phyloP scores from a whole-genome alignment of 768 basidiomycete species.

The Ephemerocybe angulata region DNA sequence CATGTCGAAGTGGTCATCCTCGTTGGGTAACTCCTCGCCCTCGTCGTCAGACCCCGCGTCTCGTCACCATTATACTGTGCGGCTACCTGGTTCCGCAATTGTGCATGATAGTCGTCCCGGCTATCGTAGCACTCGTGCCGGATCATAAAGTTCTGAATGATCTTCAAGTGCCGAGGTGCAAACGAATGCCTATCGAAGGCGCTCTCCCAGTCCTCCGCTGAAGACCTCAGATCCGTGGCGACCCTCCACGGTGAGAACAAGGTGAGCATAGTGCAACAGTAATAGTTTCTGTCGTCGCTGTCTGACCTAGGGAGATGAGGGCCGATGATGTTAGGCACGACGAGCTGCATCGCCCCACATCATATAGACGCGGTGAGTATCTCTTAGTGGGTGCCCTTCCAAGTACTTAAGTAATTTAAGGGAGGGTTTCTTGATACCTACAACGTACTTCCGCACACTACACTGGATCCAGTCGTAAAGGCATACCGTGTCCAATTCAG shows the following conservation, averaged over 20 bases:
- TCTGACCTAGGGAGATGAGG: not conserved
- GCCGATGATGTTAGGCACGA: not conserved
- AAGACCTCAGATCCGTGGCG: constrained; percentile 16
- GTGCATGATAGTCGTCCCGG: not conserved
- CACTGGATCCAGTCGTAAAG: constrained; percentile 21
- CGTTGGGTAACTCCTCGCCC: not conserved
- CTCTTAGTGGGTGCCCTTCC: not conserved
- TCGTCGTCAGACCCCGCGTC: not conserved
- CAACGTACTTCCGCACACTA: constrained; percentile 8
- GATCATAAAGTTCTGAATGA: not conserved
- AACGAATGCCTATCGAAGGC: constrained; percentile 13
- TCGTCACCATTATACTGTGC: not conserved
- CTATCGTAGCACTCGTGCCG: not conserved
- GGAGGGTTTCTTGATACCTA: no score
- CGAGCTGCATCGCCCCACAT: no score
- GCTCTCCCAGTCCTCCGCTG: constrained; percentile 19
- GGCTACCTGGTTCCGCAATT: not conserved
- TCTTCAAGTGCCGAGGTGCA: no score
- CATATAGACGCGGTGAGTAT: no score
- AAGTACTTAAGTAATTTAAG: not conserved
- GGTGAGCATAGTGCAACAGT: constrained; percentile 28
- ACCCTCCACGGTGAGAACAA: constrained; percentile 27
- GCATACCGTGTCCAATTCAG: not conserved
- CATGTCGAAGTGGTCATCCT: not conserved
- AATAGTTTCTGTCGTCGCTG: constrained; percentile 22